phyloP scores from a whole-genome alignment of 805 yeast genomes.

The Peterozyma toletana region DNA sequence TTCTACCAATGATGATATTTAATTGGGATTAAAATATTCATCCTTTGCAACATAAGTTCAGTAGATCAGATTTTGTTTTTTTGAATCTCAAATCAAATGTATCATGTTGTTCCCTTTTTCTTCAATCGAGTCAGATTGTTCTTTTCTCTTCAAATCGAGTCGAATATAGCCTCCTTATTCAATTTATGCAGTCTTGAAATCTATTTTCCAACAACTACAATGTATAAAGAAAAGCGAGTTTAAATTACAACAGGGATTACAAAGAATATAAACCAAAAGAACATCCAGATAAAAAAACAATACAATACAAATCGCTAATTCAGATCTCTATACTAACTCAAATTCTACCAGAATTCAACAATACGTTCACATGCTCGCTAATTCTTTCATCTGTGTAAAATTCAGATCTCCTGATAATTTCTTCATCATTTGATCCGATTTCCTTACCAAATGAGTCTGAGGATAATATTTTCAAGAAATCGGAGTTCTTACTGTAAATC shows the following conservation, averaged over 20 bases:
- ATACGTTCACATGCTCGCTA: constrained; percentile 69
- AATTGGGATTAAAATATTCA: too few relatives aligned
- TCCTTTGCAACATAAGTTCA: too few relatives aligned
- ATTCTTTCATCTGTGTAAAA: constrained; percentile 77
- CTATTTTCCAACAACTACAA: too few relatives aligned
- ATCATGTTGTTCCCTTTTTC: too few relatives aligned
- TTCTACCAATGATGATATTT: too few relatives aligned
- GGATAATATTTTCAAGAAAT: constrained; percentile 76
- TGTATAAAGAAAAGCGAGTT: not conserved
- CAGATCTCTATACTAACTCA: constrained; percentile 12
- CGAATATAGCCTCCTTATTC: too few relatives aligned
- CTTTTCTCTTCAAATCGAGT: too few relatives aligned
- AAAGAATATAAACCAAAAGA: not conserved
- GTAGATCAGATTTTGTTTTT: too few relatives aligned
- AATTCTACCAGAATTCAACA: constrained; percentile 52
- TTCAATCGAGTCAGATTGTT: too few relatives aligned
- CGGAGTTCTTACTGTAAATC: constrained; percentile 75
- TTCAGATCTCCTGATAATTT: constrained; percentile 74
- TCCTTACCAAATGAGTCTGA: constrained; percentile 51
- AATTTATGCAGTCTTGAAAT: too few relatives aligned
- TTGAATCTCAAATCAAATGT: too few relatives aligned
- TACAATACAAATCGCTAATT: constrained; percentile 14
- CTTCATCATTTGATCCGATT: constrained; percentile 54
- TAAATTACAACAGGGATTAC: not conserved
- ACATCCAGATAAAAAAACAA: not conserved